phyloP scores from a whole-genome alignment of 345 rosid species.

The Iberis pinnata region DNA sequence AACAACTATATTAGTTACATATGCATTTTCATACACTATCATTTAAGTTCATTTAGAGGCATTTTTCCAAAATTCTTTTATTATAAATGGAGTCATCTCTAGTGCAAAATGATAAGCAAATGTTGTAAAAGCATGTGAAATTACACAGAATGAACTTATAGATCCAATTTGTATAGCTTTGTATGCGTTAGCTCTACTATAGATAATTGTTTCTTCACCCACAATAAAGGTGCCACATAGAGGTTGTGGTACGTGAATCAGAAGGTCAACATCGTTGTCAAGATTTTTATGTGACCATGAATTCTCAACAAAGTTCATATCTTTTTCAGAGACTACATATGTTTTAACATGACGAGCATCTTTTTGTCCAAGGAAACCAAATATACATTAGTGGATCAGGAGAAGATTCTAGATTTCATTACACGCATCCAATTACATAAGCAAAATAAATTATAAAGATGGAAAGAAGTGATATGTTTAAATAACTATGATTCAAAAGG shows the following conservation, averaged over 20 bases:
- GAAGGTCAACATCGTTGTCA: slow-evolving; percentile 76
- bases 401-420: background rate
- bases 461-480: background rate
- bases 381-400: background rate
- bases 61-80: too few relatives aligned
- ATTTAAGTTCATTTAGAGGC: too few relatives aligned
- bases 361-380: slow-evolving; percentile 65
- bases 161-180: slow-evolving; percentile 82
- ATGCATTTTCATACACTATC: too few relatives aligned
- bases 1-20: too few relatives aligned
- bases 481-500: too few relatives aligned
- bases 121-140: background rate
- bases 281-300: slow-evolving; percentile 92
- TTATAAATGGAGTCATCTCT: too few relatives aligned
- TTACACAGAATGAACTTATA: slow-evolving; percentile 42
- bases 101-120: too few relatives aligned
- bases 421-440: background rate
- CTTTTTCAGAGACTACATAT: slow-evolving; percentile 79
- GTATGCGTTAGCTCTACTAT: slow-evolving; percentile 79
- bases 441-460: background rate
- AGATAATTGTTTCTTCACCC: slow-evolving; percentile 89
- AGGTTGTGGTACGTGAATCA: slow-evolving; percentile 89
- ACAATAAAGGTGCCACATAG: slow-evolving; percentile 83
- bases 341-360: slow-evolving; percentile 94
- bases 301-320: slow-evolving; percentile 85